Evolutionary conservation across 1,139 yeast species (phyloP).

Genomic region (Pichia sp.): DNA sequence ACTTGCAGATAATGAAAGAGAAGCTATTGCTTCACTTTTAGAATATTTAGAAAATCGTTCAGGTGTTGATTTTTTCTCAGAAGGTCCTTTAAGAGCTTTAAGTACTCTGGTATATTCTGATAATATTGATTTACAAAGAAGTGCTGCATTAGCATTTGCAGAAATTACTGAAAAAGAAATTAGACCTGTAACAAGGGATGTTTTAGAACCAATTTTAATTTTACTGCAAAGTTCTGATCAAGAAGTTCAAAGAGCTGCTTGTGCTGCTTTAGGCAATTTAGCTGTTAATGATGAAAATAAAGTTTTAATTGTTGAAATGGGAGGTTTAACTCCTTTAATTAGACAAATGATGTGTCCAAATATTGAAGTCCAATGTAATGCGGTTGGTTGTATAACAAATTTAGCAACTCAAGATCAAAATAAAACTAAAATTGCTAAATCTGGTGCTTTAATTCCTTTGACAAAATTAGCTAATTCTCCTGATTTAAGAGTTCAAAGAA

Average conservation of each 20-base stretch:
- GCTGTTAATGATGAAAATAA: conserved; percentile 97
- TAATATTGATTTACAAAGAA: conserved; percentile 88
- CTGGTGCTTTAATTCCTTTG: conserved; percentile 93
- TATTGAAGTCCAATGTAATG: conserved; percentile 97
- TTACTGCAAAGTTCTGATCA: conserved; percentile 81
- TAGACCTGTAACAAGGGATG: conserved; percentile 83
- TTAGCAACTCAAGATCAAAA: conserved; percentile 98
- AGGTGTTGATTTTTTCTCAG: conserved; percentile 88
- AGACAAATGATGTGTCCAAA: conserved; percentile 97
- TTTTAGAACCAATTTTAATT: conserved; percentile 86
- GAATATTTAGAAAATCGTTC: conserved; percentile 83
- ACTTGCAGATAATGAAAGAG: conserved; percentile 94
- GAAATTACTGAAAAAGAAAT: conserved; percentile 97
- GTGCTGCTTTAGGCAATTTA: conserved; percentile 95
- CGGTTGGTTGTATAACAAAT: conserved; percentile 97
- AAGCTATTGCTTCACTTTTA: conserved; percentile 84
- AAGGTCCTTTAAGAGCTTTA: conserved; percentile 82
- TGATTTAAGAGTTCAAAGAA: conserved; percentile 94
- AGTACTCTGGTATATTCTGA: conserved; percentile 92
- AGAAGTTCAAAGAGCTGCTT: conserved; percentile 97
- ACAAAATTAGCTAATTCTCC: conserved; percentile 90
- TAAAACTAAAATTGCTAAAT: conserved; percentile 89
- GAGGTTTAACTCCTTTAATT: conserved; percentile 91
- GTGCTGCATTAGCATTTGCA: conserved; percentile 98
- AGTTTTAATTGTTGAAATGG: conserved; percentile 91